Evolutionary conservation across 23 red algal genomes (phyloP).

Genomic region (Gracilariopsis chorda): DNA sequence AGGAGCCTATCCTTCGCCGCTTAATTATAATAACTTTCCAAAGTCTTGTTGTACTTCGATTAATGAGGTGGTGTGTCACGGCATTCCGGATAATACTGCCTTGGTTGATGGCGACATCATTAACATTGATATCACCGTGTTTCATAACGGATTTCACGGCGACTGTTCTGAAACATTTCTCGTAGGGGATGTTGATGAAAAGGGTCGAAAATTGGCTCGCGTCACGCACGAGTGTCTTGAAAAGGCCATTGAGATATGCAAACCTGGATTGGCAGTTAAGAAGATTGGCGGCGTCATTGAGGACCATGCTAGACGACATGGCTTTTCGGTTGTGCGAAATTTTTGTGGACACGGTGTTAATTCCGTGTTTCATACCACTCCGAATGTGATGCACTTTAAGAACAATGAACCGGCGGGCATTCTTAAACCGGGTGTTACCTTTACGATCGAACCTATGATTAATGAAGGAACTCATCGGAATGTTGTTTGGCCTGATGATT

Average conservation of each 20-base stretch:
- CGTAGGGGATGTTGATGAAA: conserved; percentile 75
- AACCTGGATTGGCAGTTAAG: conserved; percentile 74
- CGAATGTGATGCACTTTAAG: conserved; percentile 89
- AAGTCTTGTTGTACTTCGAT: conserved; percentile 98
- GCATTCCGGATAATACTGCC: conserved; percentile 78
- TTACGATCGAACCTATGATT: conserved; percentile 99
- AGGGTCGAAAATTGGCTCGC: conserved; percentile 66
- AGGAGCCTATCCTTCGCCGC: conserved; percentile 89
- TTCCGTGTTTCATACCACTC: conserved; percentile 91
- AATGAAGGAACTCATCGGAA: conserved; percentile 76
- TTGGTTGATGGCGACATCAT: conserved; percentile 95
- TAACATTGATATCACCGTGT: conserved; percentile 96
- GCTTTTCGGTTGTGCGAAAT: conserved; percentile 79
- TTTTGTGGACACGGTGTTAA: conserved; percentile 98
- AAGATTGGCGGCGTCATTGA: conserved; percentile 93
- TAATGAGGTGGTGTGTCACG: conserved; percentile 99
- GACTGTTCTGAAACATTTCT: conserved; percentile 97
- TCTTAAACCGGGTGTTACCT: conserved; percentile 81
- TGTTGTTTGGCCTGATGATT: conserved; percentile 89
- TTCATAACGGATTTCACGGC: conserved; percentile 90
- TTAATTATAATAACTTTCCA: conserved; percentile 93
- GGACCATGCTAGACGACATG: conserved; percentile 62
- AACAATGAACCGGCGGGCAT: conserved; percentile 80
- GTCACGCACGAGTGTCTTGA: conserved; percentile 87
- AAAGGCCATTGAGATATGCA: conserved; percentile 77